Conservation (phyloP, 2,329 filamentous ascomycete species). For the Penicillium olsonii region DNA sequence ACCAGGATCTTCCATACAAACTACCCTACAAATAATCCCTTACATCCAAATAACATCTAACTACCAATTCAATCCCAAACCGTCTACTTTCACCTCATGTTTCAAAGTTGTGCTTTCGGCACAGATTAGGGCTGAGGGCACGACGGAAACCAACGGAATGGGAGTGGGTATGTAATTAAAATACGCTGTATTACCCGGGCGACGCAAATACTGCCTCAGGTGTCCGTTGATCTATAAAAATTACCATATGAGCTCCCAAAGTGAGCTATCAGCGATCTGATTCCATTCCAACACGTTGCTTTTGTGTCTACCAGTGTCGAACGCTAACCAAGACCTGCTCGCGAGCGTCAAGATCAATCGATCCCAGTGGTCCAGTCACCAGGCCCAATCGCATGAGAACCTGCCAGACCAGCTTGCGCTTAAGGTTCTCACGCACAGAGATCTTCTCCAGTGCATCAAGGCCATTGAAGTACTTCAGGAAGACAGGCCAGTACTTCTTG, state of each 20-base stretch:
- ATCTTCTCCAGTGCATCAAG: conserved; percentile 82
- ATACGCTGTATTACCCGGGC: conserved; percentile 19
- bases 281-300: background rate
- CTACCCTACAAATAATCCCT: no score
- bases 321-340: conserved; percentile 59
- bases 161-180: conserved; percentile 26
- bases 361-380: conserved; percentile 50
- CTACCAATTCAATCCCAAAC: no score
- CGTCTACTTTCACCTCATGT: background rate
- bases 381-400: conserved; percentile 66
- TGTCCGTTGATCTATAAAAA: conserved; percentile 6
- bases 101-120: conserved; percentile 12
- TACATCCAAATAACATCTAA: no score
- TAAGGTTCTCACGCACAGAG: conserved; percentile 79
- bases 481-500: conserved; percentile 67
- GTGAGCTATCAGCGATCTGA: conserved; percentile 7
- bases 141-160: conserved; percentile 27
- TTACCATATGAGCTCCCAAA: background rate
- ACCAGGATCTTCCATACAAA: background rate
- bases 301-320: conserved; percentile 64
- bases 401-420: conserved; percentile 66
- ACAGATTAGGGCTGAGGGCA: conserved; percentile 30
- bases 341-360: conserved; percentile 32
- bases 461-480: conserved; percentile 88
- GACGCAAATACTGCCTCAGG: background rate